Evolutionary conservation across 345 rosid species (phyloP).

Genomic region (Orychophragmus violaceus): DNA sequence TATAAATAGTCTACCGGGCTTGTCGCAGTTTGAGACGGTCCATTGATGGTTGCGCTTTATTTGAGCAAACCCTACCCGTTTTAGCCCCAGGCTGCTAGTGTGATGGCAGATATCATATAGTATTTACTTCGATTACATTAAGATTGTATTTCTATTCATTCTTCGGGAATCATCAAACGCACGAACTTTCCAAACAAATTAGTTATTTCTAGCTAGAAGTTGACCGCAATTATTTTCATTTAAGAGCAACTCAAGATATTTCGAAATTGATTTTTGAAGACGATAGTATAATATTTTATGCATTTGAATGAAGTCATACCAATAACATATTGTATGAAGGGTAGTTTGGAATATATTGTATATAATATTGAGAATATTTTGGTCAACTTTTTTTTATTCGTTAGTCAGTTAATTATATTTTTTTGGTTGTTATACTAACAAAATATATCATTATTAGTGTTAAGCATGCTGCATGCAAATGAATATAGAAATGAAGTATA

Average conservation of each 20-base stretch:
- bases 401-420: no score
- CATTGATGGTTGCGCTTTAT: conserved; percentile 6
- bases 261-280: not conserved
- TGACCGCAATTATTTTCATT: not conserved
- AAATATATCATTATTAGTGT: not conserved
- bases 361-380: no score
- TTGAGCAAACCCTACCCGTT: conserved; percentile 10
- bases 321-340: no score
- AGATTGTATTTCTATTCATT: not conserved
- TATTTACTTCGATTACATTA: not conserved
- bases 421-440: no score
- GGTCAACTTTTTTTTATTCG: no score
- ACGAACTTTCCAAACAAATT: not conserved
- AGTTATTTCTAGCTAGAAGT: not conserved
- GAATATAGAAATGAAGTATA: not conserved
- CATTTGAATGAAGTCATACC: not conserved
- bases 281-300: not conserved
- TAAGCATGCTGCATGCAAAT: not conserved
- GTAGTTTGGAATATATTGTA: no score
- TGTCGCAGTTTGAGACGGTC: conserved; percentile 7
- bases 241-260: not conserved
- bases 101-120: not conserved
- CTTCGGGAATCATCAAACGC: not conserved
- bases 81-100: not conserved
- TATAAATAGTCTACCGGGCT: not conserved